Evolutionary conservation across 176 grass and related monocot species (phyloP), one percentile per base, ranked within the genome.

Genomic region (Aegilops bicornis): DNA sequence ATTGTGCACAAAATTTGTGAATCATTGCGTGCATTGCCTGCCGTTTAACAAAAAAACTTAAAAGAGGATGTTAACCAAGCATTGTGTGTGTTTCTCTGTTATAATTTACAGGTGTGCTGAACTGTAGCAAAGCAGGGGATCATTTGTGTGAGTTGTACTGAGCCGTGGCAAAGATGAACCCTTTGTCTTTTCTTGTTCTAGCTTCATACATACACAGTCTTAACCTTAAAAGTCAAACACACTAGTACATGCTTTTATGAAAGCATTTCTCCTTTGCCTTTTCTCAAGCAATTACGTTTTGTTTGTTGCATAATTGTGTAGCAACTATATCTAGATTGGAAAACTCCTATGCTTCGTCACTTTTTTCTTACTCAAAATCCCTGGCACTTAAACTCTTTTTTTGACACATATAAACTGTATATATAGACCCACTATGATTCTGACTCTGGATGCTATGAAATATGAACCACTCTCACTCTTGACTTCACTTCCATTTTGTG

Each of bases 401-500:
- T 54, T 2, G n/a, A 1, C 15, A 54, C 1, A 4, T 48, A 15
- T 4, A 48, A 82, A 77, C 42, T 75, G 19, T 56, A 58, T 48
- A 15, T 6, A 50, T 16, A 50, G 14, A 50, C 47, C 47, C 52
- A 56, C 48, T 45, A 62, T 79, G 61, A 7, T 74, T 62, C 25
- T 83, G 7, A 39, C 56, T 66, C n/a, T n/a, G 4, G 15, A 80
- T n/a, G 63, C 23, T 75, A 32, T 43, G 33, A 56, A 75, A n/a
- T n/a, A n/a, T n/a, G n/a, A 17, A 52, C 16, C 16, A 56, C 17
- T 19, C 24, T 78, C 74, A 42, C 61, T 72, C 27, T 52, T 89
- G 68, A 87, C 24, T 82, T 79, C 5, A 12, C 80, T 64, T 66
- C n/a, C 23, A 3, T 56, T 83, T 74, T 75, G 2, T 86, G n/a